Evolutionary conservation across 2,329 filamentous ascomycete genomes (phyloP), one percentile per base, ranked within the genome.

Genomic region (Neofusicoccum cordaticola): DNA sequence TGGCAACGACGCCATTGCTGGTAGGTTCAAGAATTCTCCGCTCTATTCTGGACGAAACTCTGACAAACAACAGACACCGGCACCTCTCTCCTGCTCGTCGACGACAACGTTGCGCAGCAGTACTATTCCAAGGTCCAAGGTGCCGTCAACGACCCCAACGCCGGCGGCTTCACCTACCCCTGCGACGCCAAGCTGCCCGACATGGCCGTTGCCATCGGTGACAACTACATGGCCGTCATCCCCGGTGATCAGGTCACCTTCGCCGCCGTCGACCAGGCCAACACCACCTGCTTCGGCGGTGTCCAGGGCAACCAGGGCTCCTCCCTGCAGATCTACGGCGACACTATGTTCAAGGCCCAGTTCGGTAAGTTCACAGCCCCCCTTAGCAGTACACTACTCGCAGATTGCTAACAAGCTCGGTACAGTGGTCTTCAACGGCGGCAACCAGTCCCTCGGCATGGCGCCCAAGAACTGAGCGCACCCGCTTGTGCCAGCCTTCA

Each of bases 221-320:
- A 81, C 50, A 75, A 71, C 37, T 85, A 84, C 74, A 85, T 83
- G 81, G 86, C 87, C 15, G 83, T 77, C 42, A 79, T 88, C 41
- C 82, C 81, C 64, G 86, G 85, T 5, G 71, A 72, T 27, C 80
- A 72, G 65, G 72, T 79, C 67, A 78, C 72, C 7, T 79, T 78
- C 56, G 74, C 77, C 9, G 66, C 73, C 7, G 74, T 77, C 37
- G 77, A 78, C 48, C 47, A 73, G 44, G 71, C 72, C 45, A 79
- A 79, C 58, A 80, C 81, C 47, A 85, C 80, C 63, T 91, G 89
- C 80, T 90, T 89, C 69, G 89, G 88, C 66, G 88, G 88, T 69
- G 77, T 91, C 17, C 89, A 91, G 78, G 81, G 84, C 37, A 85
- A 84, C 52, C 71, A 71, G 63, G 80, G 82, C 1, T 78, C 79